Conservation (phyloP, 371 early-diverging fungal species). For the Lichtheimia ornata region DNA sequence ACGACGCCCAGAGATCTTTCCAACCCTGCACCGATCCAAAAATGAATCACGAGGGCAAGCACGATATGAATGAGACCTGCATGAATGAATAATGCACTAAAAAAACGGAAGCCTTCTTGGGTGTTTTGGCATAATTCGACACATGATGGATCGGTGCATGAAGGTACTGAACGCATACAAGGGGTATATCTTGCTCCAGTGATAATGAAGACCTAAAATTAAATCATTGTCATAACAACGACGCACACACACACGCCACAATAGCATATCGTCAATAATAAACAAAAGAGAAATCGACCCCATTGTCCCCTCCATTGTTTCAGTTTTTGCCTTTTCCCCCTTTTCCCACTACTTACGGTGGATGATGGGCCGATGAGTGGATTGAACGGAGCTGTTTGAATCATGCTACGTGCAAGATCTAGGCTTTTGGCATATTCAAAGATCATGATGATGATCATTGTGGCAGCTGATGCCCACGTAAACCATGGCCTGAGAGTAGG, state of each 20-base stretch:
- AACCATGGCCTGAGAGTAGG: slow-evolving; percentile 45
- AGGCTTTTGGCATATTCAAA: slow-evolving; percentile 53
- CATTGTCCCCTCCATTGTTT: too few relatives aligned
- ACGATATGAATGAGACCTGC: slow-evolving; percentile 72
- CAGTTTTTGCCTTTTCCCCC: too few relatives aligned
- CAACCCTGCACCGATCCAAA: slow-evolving; percentile 59
- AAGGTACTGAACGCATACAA: slow-evolving; percentile 56
- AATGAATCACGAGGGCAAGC: slow-evolving; percentile 65
- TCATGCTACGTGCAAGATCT: slow-evolving; percentile 51
- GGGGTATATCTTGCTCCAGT: slow-evolving; percentile 64
- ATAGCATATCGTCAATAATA: too few relatives aligned
- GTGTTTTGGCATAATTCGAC: not conserved
- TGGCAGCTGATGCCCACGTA: slow-evolving; percentile 49
- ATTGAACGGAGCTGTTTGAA: slow-evolving; percentile 58
- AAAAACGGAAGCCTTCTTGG: slow-evolving; percentile 54
- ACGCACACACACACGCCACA: too few relatives aligned
- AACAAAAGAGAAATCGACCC: too few relatives aligned
- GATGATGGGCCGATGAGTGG: slow-evolving; percentile 65
- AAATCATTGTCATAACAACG: not conserved
- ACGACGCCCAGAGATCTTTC: slow-evolving; percentile 71
- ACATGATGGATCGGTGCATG: too few relatives aligned
- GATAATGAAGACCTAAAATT: slow-evolving; percentile 48
- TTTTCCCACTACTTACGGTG: slow-evolving; percentile 24
- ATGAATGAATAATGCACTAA: slow-evolving; percentile 76
- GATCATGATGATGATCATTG: slow-evolving; percentile 52